Percentiles rank a stretch among this genome's conserved stretches.
Evolutionary conservation across 768 basidiomycete genomes (phyloP).

Genomic region (Tulasnella calospora): DNA sequence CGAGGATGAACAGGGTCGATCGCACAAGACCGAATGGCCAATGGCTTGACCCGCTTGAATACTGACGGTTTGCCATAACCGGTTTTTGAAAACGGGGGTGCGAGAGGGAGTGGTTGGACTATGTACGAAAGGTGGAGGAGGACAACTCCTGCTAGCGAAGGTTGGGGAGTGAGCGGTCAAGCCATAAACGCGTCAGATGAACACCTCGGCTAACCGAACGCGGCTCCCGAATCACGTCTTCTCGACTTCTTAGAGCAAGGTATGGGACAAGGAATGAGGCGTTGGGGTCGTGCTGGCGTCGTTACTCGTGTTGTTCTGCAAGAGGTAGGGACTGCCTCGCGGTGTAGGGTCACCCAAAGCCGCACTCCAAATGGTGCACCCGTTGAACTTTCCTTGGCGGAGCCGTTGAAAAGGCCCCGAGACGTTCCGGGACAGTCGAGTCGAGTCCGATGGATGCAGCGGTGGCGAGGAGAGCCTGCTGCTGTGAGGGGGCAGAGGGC

Average conservation of each 20-base stretch:
- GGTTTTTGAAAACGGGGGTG: background rate
- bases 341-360: background rate
- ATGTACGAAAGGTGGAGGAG: background rate
- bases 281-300: background rate
- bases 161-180: background rate
- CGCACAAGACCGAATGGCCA: background rate
- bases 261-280: background rate
- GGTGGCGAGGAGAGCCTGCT: background rate
- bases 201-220: background rate
- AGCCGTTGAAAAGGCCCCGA: background rate
- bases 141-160: background rate
- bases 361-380: background rate
- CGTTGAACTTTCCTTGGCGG: background rate
- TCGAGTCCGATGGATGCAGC: background rate
- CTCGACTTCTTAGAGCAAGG: background rate
- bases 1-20: background rate
- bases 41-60: background rate
- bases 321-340: constrained; percentile 1
- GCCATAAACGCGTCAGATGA: background rate
- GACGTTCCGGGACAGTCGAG: background rate
- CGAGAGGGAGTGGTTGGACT: background rate
- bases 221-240: background rate
- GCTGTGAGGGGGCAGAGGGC: background rate
- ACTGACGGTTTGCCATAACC: background rate
- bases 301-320: background rate